phyloP scores from a whole-genome alignment of 495 filamentous ascomycete species.

The Cudoniella acicularis region DNA sequence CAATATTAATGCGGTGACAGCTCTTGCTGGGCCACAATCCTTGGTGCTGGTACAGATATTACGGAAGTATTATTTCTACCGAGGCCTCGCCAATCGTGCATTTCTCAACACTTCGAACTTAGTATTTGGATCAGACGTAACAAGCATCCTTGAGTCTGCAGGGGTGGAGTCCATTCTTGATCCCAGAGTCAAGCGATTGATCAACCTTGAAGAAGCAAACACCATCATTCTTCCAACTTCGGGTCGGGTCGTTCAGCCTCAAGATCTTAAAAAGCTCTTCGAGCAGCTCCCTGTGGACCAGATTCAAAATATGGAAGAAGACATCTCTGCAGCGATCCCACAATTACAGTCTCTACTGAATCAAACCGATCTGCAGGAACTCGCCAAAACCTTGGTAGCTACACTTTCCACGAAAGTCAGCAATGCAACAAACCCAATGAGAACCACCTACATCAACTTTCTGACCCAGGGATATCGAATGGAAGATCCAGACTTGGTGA shows the following conservation, averaged over 20 bases:
- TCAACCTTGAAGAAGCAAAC: slow-evolving; percentile 5
- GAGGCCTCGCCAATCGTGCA: slow-evolving; percentile 10
- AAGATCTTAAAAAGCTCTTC: slow-evolving; percentile 9
- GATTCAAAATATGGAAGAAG: slow-evolving; percentile 8
- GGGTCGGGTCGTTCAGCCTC: slow-evolving; percentile 2
- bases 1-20: slow-evolving; percentile 16
- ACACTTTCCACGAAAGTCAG: slow-evolving; percentile 6
- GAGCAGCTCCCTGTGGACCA: slow-evolving; percentile 6
- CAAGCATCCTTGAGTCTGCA: background rate
- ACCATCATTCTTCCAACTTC: slow-evolving; percentile 7
- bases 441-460: slow-evolving; percentile 8
- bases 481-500: slow-evolving; percentile 4
- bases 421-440: slow-evolving; percentile 3
- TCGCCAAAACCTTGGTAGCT: slow-evolving; percentile 5
- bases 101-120: slow-evolving; percentile 7
- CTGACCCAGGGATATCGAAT: slow-evolving; percentile 6
- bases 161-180: slow-evolving; percentile 6
- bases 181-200: slow-evolving; percentile 4
- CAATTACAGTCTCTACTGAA: slow-evolving; percentile 10
- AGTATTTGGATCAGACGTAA: slow-evolving; percentile 12
- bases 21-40: slow-evolving; percentile 14
- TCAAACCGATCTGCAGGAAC: slow-evolving; percentile 10
- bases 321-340: slow-evolving; percentile 10
- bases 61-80: slow-evolving; percentile 12
- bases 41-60: slow-evolving; percentile 11